phyloP scores from a whole-genome alignment of 2,329 filamentous ascomycete genomes.

The Teratosphaeria viscida region DNA sequence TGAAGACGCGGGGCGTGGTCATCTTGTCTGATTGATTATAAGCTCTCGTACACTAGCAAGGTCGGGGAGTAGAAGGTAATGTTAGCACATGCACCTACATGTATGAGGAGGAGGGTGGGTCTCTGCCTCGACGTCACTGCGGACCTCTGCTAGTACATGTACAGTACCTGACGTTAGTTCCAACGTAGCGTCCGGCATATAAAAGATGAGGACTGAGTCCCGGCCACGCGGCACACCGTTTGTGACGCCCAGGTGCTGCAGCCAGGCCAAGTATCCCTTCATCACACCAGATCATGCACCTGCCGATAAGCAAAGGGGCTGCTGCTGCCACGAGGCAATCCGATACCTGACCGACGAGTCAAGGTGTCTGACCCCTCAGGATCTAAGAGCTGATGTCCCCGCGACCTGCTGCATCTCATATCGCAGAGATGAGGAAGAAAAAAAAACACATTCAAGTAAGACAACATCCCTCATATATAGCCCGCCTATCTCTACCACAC shows the following conservation, averaged over 20 bases:
- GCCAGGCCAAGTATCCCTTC: background rate
- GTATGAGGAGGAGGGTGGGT: background rate
- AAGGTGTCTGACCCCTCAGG: background rate
- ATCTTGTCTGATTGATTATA: slow-evolving; percentile 5
- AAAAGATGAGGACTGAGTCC: background rate
- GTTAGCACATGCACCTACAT: background rate
- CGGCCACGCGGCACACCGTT: background rate
- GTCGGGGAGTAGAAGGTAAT: background rate
- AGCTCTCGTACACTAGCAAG: background rate
- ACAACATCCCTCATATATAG: background rate
- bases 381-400: too few relatives aligned
- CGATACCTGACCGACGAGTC: background rate
- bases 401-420: too few relatives aligned
- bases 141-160: background rate
- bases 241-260: background rate
- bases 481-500: background rate
- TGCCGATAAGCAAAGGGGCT: background rate
- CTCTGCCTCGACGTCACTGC: background rate
- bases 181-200: background rate
- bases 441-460: background rate
- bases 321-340: background rate
- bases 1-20: slow-evolving; percentile 41
- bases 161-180: background rate
- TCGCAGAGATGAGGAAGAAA: background rate
- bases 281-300: background rate